Base-by-base conservation (phyloP, 495 filamentous ascomycete species). In the Penicillium soppii region DNA sequence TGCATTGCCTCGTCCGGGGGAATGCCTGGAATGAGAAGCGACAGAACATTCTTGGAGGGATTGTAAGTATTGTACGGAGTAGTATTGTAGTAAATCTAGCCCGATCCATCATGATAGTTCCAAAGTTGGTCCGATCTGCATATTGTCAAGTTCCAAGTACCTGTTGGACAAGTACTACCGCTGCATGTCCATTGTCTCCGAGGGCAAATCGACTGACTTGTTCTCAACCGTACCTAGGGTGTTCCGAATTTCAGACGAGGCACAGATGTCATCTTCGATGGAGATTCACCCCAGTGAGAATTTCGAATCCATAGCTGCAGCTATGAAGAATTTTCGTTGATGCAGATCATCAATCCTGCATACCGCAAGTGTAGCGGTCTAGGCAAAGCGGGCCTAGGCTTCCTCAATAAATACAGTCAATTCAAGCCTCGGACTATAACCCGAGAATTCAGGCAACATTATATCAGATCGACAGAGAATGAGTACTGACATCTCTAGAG, bases 341-440 rank as follows among this genome's bases (percentile, higher is more conserved):
- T 39, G 35, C 33, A 48, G 25, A 40, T 21, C 25, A 48, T 48
- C 25, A 17, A 10, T 29, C 23, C 19, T 49, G 37, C 47, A 49
- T 48, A 39, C 37, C 35, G 22, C 23, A 36, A 33, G 20, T 36
- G 20, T 26, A 25, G 37, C 37, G 26, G 37, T 40, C 36, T 40
- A 33, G 37, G 35, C 36, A 29, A 22, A 48, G 29, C 6, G 36
- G 46, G 25, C n/a, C 44, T 47, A 37, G 17, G 12, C 4, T 15
- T 9, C 6, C 33, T 29, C 36, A 17, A 22, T 40, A 6, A 16
- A 23, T 13, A 13, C 9, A n/a, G 33, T 5, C 12, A 25, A 33
- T 33, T 27, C 5, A 16, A 19, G 4, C 32, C 22, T 37, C 22
- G 25, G 17, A 26, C 19, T 10, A 40, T 8, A 47, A 19, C 8